Base-by-base conservation (phyloP, 2,329 filamentous ascomycete species). In the Fusarium sp. region DNA sequence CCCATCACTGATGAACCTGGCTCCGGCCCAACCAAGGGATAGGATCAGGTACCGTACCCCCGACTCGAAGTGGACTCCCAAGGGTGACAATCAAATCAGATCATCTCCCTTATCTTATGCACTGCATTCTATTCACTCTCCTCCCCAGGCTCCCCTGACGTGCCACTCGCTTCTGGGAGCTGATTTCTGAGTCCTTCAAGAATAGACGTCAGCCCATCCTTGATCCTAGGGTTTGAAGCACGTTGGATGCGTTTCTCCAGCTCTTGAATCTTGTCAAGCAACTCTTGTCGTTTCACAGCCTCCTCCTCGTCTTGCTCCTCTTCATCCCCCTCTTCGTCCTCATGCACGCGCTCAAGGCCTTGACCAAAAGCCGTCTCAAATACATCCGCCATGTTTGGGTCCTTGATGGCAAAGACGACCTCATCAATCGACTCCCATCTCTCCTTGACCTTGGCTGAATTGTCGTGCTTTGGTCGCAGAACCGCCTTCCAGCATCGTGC, bases 341-440 rank as follows among this genome's bases (percentile, higher is more conserved):
- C 53, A 0, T 65, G 53, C 1, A 3, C 9, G 4, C 15, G 33
- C 6, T 45, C 21, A 1, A 70, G 47, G 1, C 60, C 60, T 11
- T 76, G 70, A 0, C 79, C 81, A 69, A 84, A 86, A 0, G 75
- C 78, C 5, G 66, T 63, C 9, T 76, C 76, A 63, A 89, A 88
- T 0, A 80, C 78, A 11, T 74, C 73, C 0, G 84, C 82, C 77
- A 85, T 80, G 4, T 76, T 77, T 0, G 67, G 61, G 53, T 85
- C 81, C 10, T 79, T 78, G 61, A 88, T 84, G 0, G 85, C 85
- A 69, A 89, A 88, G 0, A 85, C 75, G 4, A 88, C 73, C 9
- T 86, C 79, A 4, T 67, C 63, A 1, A 71, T n/a, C 1, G 48
- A 48, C 9, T 57, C 49, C 69, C 66, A 71, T 2, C 51, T 54